Evolutionary conservation across 2,329 filamentous ascomycete species (phyloP).

Genomic region (Aspergillus fructus): DNA sequence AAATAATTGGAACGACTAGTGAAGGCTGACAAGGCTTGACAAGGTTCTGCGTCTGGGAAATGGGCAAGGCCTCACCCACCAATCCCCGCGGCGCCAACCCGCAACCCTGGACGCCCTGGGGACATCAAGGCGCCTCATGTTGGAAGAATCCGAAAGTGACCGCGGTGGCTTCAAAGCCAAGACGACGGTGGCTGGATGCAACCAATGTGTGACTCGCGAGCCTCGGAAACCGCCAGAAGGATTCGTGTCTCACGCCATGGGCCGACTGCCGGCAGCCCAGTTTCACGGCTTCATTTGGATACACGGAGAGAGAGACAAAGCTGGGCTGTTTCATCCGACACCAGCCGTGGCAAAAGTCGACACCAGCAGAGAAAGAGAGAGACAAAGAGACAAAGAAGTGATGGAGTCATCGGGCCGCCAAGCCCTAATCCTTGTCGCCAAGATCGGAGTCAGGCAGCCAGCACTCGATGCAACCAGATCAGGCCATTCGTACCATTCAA

Average conservation of each 20-base stretch:
- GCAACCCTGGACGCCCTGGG: too few relatives aligned
- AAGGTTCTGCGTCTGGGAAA: too few relatives aligned
- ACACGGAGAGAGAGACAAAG: background rate
- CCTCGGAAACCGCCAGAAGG: background rate
- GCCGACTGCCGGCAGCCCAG: background rate
- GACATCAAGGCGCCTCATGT: background rate
- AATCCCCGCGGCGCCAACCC: background rate
- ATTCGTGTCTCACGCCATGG: background rate
- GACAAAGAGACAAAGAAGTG: too few relatives aligned
- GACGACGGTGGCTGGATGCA: background rate
- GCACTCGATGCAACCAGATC: too few relatives aligned
- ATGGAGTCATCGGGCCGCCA: too few relatives aligned
- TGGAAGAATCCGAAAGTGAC: background rate
- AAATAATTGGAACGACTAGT: background rate
- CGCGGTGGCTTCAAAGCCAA: constrained; percentile 1
- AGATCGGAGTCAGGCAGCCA: too few relatives aligned
- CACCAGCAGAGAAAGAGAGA: too few relatives aligned
- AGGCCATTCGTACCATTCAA: too few relatives aligned
- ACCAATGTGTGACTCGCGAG: background rate
- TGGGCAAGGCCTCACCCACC: background rate
- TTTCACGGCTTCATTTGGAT: background rate
- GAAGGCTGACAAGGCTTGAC: too few relatives aligned
- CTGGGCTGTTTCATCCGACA: background rate
- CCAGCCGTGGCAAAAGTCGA: background rate
- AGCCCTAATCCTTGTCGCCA: too few relatives aligned